Evolutionary conservation across 2,329 filamentous ascomycete species (phyloP).

Genomic region (Talaromyces atroroseus): DNA sequence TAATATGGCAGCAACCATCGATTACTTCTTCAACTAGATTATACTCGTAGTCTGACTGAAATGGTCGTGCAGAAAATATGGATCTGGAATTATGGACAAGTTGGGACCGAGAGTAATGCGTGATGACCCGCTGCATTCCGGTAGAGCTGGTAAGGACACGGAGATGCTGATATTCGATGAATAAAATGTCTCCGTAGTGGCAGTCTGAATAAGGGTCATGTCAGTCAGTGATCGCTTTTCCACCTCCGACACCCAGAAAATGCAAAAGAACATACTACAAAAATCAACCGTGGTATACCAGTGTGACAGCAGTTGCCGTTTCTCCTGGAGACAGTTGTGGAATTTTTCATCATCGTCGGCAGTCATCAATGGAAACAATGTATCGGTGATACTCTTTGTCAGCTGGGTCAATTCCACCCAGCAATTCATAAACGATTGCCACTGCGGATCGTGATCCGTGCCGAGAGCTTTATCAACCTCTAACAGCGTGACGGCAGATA

Average conservation of each 20-base stretch:
- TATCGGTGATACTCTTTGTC: conserved; percentile 48
- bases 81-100: conserved; percentile 25
- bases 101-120: conserved; percentile 39
- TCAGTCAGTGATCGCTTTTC: too few species aligned
- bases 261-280: background rate
- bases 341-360: background rate
- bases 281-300: background rate
- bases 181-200: conserved; percentile 38
- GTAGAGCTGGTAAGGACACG: conserved; percentile 41
- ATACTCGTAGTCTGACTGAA: conserved; percentile 40
- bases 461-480: conserved; percentile 15
- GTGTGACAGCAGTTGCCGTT: background rate
- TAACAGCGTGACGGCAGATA: conserved; percentile 41
- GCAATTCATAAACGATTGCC: conserved; percentile 47
- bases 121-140: conserved; percentile 50
- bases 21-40: conserved; percentile 54
- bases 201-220: conserved; percentile 13
- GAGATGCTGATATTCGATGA: conserved; percentile 48
- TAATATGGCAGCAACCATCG: conserved; percentile 47
- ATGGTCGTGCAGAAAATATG: conserved; percentile 24
- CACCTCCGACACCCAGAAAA: too few species aligned
- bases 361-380: conserved; percentile 40
- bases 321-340: background rate
- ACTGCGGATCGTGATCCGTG: conserved; percentile 31
- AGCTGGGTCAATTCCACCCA: conserved; percentile 47